Conservation (phyloP, 164 flowering plant genomes). For the Buxus sempervirens region DNA sequence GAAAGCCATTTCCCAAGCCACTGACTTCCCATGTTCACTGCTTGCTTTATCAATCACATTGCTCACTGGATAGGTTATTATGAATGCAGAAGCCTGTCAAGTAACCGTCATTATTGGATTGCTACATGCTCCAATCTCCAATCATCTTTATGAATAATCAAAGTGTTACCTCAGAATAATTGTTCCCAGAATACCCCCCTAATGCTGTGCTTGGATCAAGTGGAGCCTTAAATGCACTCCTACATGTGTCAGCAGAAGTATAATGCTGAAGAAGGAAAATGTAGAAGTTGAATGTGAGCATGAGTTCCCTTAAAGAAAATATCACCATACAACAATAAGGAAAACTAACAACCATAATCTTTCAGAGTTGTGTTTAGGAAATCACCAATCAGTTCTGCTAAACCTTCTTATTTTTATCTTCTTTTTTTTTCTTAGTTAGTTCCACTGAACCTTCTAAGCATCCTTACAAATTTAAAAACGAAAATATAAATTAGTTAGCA, state of each 20-base stretch:
- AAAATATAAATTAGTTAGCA: no score
- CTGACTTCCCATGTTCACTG: constrained; percentile 63
- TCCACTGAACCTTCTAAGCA: background rate
- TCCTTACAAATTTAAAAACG: background rate
- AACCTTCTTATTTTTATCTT: no score
- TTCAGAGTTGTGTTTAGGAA: background rate
- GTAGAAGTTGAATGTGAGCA: constrained; percentile 8
- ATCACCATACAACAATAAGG: background rate
- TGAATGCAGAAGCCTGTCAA: constrained; percentile 91
- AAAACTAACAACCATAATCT: background rate
- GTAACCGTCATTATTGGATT: constrained; percentile 13
- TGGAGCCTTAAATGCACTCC: constrained; percentile 93
- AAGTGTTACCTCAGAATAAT: constrained; percentile 69
- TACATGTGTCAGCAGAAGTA: constrained; percentile 70
- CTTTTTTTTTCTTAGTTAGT: no score
- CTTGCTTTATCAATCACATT: constrained; percentile 60
- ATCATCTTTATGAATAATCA: constrained; percentile 3
- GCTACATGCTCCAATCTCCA: constrained; percentile 5
- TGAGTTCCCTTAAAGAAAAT: background rate
- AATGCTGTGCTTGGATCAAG: constrained; percentile 91
- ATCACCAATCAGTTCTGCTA: background rate
- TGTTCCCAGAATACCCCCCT: constrained; percentile 83
- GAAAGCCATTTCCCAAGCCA: constrained; percentile 98
- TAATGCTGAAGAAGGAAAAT: constrained; percentile 56
- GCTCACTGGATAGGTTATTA: constrained; percentile 88